These are phyloP conservation scores for Glycine latifolia DNA, from an alignment of 306 rosid species.

Conservation along the genomic window DNA sequence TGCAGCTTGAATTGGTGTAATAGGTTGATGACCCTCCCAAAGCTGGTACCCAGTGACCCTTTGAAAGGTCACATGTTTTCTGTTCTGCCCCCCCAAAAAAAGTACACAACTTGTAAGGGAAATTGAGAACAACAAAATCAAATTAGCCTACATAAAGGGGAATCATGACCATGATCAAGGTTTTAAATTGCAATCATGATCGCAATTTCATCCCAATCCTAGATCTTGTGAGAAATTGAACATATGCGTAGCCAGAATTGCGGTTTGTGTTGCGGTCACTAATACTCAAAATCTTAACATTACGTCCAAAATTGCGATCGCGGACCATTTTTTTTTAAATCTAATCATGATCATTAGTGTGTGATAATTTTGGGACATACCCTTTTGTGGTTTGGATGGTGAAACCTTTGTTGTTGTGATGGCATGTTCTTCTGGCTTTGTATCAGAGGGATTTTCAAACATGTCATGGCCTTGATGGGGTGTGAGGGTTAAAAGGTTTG, in stretches of 20 bases:
- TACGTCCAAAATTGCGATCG: background rate
- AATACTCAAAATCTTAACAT: background rate
- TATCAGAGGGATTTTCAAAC: constrained; percentile 14
- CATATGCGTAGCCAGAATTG: background rate
- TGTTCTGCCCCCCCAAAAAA: constrained; percentile 50
- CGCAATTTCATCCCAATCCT: background rate
- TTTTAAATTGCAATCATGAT: background rate
- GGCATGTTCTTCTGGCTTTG: constrained; percentile 33
- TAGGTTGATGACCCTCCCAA: constrained; percentile 46
- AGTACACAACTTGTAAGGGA: background rate
- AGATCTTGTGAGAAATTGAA: background rate
- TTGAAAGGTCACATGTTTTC: constrained; percentile 67
- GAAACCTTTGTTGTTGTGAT: constrained; percentile 33
- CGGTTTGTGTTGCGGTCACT: background rate
- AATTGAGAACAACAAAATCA: background rate
- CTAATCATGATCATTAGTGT: background rate
- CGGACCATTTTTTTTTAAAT: background rate
- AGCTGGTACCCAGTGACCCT: constrained; percentile 72
- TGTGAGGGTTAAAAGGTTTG: constrained; percentile 51
- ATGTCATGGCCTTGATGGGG: constrained; percentile 47
- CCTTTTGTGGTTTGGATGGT: constrained; percentile 45
- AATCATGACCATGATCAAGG: constrained; percentile 4
- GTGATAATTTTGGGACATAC: constrained; percentile 46
- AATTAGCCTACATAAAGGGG: background rate
- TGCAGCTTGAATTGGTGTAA: constrained; percentile 81